Evolutionary conservation across 176 grass and related monocot genomes (phyloP).

Genomic region (Eragrostis nindensis): DNA sequence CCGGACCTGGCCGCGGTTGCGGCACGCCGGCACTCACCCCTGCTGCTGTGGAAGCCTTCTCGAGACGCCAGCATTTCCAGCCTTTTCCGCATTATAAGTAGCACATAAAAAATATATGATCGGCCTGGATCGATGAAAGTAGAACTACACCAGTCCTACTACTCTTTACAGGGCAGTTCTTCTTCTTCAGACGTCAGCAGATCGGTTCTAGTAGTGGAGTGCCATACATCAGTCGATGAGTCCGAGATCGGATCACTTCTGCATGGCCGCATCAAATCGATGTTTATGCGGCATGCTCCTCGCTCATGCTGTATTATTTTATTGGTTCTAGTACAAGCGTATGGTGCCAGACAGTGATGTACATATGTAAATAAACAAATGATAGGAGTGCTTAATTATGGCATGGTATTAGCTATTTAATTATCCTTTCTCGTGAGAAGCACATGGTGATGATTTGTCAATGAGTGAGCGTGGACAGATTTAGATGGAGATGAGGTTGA

Average conservation of each 20-base stretch:
- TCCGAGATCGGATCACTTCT: neutral
- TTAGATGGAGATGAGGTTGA: neutral
- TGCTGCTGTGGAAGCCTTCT: too few relatives aligned
- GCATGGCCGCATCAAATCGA: neutral
- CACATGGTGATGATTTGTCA: slow-evolving; percentile 27
- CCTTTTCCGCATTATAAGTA: too few relatives aligned
- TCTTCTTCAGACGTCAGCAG: too few relatives aligned
- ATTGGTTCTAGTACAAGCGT: neutral
- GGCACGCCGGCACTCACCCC: too few relatives aligned
- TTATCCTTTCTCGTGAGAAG: neutral
- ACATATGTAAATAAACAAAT: neutral
- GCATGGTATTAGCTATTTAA: neutral
- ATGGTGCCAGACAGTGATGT: neutral
- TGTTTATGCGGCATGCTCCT: neutral
- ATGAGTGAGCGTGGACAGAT: neutral
- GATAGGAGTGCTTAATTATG: neutral
- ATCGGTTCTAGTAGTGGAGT: too few relatives aligned
- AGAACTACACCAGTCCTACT: too few relatives aligned
- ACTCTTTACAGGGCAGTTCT: too few relatives aligned
- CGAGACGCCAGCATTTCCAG: too few relatives aligned
- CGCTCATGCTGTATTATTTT: neutral
- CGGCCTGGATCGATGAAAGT: too few relatives aligned
- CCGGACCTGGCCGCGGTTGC: too few relatives aligned
- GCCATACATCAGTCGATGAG: neutral
- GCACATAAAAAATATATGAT: too few relatives aligned